A percentile compares a stretch with the other conserved stretches of the same genome.
Conservation (phyloP, 176 grass and related monocot species). For the sorghum (Sorghum bicolor) region DNA sequence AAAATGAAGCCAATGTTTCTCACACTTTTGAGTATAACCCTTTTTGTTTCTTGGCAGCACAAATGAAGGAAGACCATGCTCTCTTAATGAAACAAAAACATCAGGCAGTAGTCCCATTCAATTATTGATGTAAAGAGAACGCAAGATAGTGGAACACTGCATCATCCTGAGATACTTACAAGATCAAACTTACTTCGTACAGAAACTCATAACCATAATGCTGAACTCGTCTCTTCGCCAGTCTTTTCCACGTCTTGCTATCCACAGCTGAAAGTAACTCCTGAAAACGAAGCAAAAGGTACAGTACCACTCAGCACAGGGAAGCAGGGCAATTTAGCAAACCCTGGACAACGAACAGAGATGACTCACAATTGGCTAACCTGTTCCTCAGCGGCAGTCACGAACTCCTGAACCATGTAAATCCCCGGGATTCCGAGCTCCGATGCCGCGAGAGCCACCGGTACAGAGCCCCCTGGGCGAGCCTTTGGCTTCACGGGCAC, state of each 20-base stretch:
- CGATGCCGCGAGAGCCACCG: slow-evolving; percentile 41
- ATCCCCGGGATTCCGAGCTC: slow-evolving; percentile 78
- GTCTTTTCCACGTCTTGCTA: slow-evolving; percentile 55
- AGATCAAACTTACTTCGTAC: slow-evolving; percentile 74
- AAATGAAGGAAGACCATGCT: background rate
- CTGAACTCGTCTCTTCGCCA: slow-evolving; percentile 90
- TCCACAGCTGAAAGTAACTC: slow-evolving; percentile 80
- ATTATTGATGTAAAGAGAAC: background rate
- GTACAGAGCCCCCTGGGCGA: background rate
- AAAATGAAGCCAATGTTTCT: background rate
- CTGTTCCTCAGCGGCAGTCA: slow-evolving; percentile 69
- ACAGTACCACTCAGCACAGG: background rate
- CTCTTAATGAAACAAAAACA: background rate
- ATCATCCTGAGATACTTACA: slow-evolving; percentile 30
- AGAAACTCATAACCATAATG: slow-evolving; percentile 97
- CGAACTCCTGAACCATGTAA: slow-evolving; percentile 69
- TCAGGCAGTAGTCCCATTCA: background rate
- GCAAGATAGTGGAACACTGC: background rate
- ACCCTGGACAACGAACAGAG: background rate
- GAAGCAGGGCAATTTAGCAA: background rate
- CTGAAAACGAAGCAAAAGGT: slow-evolving; percentile 28
- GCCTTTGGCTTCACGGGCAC: slow-evolving; percentile 50
- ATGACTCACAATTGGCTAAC: slow-evolving; percentile 23
- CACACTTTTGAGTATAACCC: background rate
- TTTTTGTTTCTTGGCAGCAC: background rate